Base-by-base conservation (phyloP, 345 rosid species). In the Brassica juncea region DNA sequence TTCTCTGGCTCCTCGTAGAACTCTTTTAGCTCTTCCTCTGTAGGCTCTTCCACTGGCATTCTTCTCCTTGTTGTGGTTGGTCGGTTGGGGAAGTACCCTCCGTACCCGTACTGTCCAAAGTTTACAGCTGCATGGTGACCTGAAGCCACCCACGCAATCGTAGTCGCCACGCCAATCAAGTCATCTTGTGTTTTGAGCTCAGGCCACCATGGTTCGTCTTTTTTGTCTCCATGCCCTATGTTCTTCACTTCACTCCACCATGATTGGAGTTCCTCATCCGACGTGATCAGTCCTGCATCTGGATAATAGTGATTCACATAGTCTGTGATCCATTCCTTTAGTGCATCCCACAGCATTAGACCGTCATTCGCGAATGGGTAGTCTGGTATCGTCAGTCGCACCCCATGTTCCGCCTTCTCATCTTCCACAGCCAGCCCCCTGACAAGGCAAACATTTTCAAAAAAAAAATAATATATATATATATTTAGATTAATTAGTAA, bases 171-270 rank as follows among this genome's bases (percentile, higher is more conserved):
- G 12, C 16, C 32, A 15, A 82, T 66, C 39, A 82, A 70, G 72
- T 82, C 82, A 28, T 82, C 82, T n/a, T 62, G 76, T 62, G 84
- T 77, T 27, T 64, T 73, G 14, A 77, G 37, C 59, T 37, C 79
- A 37, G 82, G 84, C 81, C 82, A 82, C 84, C 82, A 82, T n/a
- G 82, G 84, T 39, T 82, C 84, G 30, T 82, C 79, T 57, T 77
- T 82, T 62, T 82, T 82, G 57, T 82, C 84, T 52, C 72, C 84
- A 6, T 82, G 81, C 5, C 84, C 84, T 61, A 47, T 12, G 66
- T 69, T 68, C 64, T 67, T 32, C 57, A 82, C 84, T 62, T 77
- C 81, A 62, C 67, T 62, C 84, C 84, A 82, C 81, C 81, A 82
- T 54, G 25, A 79, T 73, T 82, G 84, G 54, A 82, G 81, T 54